phyloP scores from a whole-genome alignment of 371 early-diverging fungal species.

The Neoconidiobolus thromboides region DNA sequence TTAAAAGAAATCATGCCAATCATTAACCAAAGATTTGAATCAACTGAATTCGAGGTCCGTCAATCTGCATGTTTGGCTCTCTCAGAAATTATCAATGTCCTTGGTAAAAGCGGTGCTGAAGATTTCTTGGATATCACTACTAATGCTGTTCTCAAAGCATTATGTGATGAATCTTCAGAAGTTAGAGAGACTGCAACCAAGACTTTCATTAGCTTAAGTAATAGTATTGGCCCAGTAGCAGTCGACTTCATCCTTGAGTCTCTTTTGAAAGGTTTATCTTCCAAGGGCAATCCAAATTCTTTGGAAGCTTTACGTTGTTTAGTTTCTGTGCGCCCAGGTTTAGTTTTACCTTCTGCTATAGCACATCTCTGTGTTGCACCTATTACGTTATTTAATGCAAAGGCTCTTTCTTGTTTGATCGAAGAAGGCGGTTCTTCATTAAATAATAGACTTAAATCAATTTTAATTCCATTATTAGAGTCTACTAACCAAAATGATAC shows the following conservation, averaged over 20 bases:
- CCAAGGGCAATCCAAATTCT: constrained; percentile 48
- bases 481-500: constrained; percentile 43
- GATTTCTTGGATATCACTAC: constrained; percentile 70
- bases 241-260: constrained; percentile 82
- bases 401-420: constrained; percentile 70
- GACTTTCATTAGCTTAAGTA: constrained; percentile 84
- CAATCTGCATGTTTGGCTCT: constrained; percentile 87
- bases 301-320: constrained; percentile 88
- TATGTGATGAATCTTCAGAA: constrained; percentile 50
- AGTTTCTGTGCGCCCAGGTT: constrained; percentile 84
- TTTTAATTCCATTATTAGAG: constrained; percentile 63
- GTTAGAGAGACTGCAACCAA: constrained; percentile 89
- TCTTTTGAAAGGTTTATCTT: constrained; percentile 58
- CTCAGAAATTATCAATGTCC: constrained; percentile 74
- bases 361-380: constrained; percentile 78
- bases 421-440: constrained; percentile 79
- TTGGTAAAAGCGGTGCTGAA: constrained; percentile 55
- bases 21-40: constrained; percentile 55
- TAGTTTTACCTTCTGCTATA: constrained; percentile 90
- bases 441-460: constrained; percentile 54
- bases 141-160: constrained; percentile 58
- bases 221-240: constrained; percentile 70
- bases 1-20: constrained; percentile 75
- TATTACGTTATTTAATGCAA: constrained; percentile 78
- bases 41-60: constrained; percentile 39